phyloP scores from a whole-genome alignment of 805 yeast species.

The Ascoidea asiatica region DNA sequence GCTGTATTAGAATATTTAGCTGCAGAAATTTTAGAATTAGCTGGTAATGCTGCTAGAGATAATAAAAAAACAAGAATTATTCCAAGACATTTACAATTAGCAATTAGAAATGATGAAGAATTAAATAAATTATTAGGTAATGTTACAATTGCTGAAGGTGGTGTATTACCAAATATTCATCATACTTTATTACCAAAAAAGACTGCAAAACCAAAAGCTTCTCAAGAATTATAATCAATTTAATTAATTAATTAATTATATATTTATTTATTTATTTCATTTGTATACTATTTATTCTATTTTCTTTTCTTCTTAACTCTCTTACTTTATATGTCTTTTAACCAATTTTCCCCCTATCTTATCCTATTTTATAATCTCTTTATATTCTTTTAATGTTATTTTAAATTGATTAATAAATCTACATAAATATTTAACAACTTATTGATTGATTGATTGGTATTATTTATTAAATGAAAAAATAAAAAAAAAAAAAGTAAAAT shows the following conservation, averaged over 20 bases:
- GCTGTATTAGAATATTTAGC: conserved; percentile 73
- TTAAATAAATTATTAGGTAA: conserved; percentile 59
- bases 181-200: conserved; percentile 54
- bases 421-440: too few relatives aligned
- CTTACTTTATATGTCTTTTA: too few relatives aligned
- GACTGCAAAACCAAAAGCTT: conserved; percentile 26
- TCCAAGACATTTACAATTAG: conserved; percentile 75
- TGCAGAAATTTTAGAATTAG: conserved; percentile 74
- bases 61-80: conserved; percentile 80
- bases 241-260: too few relatives aligned
- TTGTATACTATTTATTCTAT: too few relatives aligned
- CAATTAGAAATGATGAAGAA: conserved; percentile 80
- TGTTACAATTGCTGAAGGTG: conserved; percentile 80
- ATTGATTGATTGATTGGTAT: background rate
- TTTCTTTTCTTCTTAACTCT: too few relatives aligned
- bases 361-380: too few relatives aligned
- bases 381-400: too few relatives aligned
- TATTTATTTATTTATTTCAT: too few relatives aligned
- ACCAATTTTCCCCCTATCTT: too few relatives aligned
- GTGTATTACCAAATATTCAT: conserved; percentile 77
- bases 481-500: background rate
- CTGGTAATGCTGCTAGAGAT: conserved; percentile 81
- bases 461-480: background rate
- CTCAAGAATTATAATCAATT: conserved; percentile 29
- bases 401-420: too few relatives aligned